Conservation (phyloP, 2,329 filamentous ascomycete species). For the Phaeosphaeriaceae sp. region DNA sequence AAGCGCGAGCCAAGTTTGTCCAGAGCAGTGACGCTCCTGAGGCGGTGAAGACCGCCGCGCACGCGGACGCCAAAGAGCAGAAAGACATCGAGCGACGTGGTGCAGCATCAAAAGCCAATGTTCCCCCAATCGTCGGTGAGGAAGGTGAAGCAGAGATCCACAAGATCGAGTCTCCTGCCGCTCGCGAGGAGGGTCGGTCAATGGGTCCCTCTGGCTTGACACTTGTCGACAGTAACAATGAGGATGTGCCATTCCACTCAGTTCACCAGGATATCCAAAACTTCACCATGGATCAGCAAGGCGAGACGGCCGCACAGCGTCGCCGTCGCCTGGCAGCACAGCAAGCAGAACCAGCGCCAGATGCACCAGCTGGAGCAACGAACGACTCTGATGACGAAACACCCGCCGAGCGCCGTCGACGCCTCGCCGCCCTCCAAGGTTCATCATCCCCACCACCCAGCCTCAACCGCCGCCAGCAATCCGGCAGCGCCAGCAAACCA, state of each 20-base stretch:
- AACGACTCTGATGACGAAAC: slow-evolving; percentile 36
- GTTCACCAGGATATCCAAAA: slow-evolving; percentile 46
- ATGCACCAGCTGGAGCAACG: slow-evolving; percentile 22
- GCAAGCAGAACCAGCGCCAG: slow-evolving; percentile 14
- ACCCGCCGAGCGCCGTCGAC: slow-evolving; percentile 25
- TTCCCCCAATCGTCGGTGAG: slow-evolving; percentile 42
- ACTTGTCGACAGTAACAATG: slow-evolving; percentile 54
- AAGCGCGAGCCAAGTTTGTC: slow-evolving; percentile 62
- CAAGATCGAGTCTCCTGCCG: slow-evolving; percentile 38
- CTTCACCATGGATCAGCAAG: slow-evolving; percentile 25
- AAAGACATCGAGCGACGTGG: slow-evolving; percentile 37
- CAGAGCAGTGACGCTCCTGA: slow-evolving; percentile 58
- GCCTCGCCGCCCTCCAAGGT: slow-evolving; percentile 21
- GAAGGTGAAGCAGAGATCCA: slow-evolving; percentile 43
- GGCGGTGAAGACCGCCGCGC: slow-evolving; percentile 55
- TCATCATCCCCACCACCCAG: slow-evolving; percentile 20
- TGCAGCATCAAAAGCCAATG: slow-evolving; percentile 36
- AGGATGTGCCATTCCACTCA: slow-evolving; percentile 57
- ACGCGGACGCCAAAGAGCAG: slow-evolving; percentile 50
- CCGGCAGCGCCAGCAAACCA: slow-evolving; percentile 9
- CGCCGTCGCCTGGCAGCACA: slow-evolving; percentile 49
- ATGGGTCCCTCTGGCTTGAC: slow-evolving; percentile 50
- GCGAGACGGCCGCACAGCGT: slow-evolving; percentile 52
- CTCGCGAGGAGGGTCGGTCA: slow-evolving; percentile 27
- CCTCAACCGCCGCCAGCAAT: slow-evolving; percentile 16